Conservation (phyloP, 805 yeast genomes). For the Metschnikowia peoriensis region DNA sequence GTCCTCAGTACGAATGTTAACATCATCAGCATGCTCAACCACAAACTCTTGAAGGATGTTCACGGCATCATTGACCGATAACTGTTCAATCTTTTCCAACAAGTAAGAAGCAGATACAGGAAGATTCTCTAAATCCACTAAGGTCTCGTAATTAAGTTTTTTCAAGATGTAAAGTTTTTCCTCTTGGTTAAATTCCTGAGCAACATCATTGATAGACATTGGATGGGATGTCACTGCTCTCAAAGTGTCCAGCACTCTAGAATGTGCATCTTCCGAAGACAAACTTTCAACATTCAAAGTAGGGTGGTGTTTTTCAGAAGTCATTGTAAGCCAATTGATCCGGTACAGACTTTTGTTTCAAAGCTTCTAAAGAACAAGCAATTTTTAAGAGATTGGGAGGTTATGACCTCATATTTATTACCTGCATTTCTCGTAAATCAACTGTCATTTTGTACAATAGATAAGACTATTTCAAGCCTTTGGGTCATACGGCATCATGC, state of each 20-base stretch:
- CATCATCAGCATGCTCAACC: conserved; percentile 2
- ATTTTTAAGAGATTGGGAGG: not conserved
- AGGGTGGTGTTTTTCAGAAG: not conserved
- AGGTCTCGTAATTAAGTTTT: conserved; percentile 25
- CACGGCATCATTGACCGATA: conserved; percentile 1
- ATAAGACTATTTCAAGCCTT: conserved; percentile 20
- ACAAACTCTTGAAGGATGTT: conserved; percentile 1
- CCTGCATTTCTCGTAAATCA: not conserved
- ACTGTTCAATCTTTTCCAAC: conserved; percentile 2
- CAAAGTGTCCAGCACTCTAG: conserved; percentile 8
- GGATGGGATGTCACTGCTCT: conserved; percentile 25
- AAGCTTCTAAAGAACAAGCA: not conserved
- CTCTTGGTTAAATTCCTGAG: conserved; percentile 21
- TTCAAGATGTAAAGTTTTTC: conserved; percentile 30
- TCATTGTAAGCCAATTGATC: not conserved
- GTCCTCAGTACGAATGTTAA: conserved; percentile 1
- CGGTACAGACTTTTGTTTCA: not conserved
- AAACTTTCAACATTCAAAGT: not conserved
- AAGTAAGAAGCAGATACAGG: conserved; percentile 27
- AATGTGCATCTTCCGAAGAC: not conserved
- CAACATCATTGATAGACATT: conserved; percentile 26
- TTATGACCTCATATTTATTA: not conserved
- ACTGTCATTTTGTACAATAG: conserved; percentile 24
- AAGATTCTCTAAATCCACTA: conserved; percentile 29
- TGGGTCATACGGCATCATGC: not conserved